A percentile compares a stretch with the other conserved stretches of the same genome.
Conservation (phyloP, 208 protist genomes). For the Trypanosoma grayi region DNA sequence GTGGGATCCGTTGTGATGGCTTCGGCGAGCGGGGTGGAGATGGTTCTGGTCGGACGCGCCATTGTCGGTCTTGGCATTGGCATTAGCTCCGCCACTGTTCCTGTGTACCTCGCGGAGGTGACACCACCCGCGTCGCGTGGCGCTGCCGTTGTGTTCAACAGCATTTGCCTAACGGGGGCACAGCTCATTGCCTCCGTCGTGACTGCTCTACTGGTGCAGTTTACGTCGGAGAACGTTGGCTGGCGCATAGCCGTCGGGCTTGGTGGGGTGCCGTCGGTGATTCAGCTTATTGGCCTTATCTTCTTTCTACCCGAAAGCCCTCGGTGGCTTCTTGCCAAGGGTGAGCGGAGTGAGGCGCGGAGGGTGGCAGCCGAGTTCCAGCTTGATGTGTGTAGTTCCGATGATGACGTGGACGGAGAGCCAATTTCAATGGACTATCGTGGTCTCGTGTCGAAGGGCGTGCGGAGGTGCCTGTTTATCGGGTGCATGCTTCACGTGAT, state of each 20-base stretch:
- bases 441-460: slow-evolving; percentile 41
- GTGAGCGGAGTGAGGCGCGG: slow-evolving; percentile 43
- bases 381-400: slow-evolving; percentile 55
- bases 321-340: slow-evolving; percentile 72
- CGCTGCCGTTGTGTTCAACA: slow-evolving; percentile 87
- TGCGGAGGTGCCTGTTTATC: slow-evolving; percentile 72
- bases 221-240: slow-evolving; percentile 71
- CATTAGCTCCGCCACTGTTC: slow-evolving; percentile 86
- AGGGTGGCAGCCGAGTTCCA: slow-evolving; percentile 50
- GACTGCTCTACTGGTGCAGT: slow-evolving; percentile 66
- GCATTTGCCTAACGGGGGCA: slow-evolving; percentile 79
- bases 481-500: slow-evolving; percentile 87
- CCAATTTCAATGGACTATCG: slow-evolving; percentile 57
- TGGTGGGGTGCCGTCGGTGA: slow-evolving; percentile 70
- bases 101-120: slow-evolving; percentile 90
- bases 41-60: slow-evolving; percentile 74
- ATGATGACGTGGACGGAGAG: slow-evolving; percentile 32
- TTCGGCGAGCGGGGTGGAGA: slow-evolving; percentile 49
- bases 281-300: slow-evolving; percentile 81
- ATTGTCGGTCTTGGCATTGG: slow-evolving; percentile 88
- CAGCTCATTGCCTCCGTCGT: slow-evolving; percentile 84
- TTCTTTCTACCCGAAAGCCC: slow-evolving; percentile 88
- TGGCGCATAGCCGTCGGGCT: slow-evolving; percentile 88
- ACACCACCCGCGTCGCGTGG: slow-evolving; percentile 74
- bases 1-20: slow-evolving; percentile 79